Evolutionary conservation across 805 yeast species (phyloP).

Genomic region (Ogataea haglerorum): DNA sequence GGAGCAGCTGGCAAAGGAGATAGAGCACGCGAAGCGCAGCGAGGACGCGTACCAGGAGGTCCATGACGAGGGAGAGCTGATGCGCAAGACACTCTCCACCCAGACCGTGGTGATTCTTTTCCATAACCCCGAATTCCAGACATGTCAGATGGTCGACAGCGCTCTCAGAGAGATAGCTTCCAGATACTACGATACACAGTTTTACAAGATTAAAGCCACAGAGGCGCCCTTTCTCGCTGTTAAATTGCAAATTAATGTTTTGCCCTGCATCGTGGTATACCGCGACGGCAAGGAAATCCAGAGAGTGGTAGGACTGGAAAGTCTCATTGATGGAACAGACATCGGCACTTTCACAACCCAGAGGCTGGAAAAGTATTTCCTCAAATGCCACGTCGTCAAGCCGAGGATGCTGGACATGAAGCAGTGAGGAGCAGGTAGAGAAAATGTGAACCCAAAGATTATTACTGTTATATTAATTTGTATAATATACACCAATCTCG

Average conservation of each 20-base stretch:
- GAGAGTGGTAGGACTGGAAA: constrained; percentile 67
- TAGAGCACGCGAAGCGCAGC: constrained; percentile 33
- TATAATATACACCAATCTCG: not conserved
- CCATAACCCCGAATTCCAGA: constrained; percentile 54
- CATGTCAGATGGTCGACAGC: constrained; percentile 59
- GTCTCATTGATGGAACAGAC: constrained; percentile 41
- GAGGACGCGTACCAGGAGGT: constrained; percentile 37
- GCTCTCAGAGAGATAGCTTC: constrained; percentile 46
- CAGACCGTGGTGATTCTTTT: constrained; percentile 56
- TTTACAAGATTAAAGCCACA: constrained; percentile 55
- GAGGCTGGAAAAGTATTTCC: constrained; percentile 45
- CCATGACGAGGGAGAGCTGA: constrained; percentile 55
- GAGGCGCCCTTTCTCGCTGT: constrained; percentile 70
- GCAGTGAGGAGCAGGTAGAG: not conserved
- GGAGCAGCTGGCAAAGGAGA: constrained; percentile 49
- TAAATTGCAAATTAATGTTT: constrained; percentile 57
- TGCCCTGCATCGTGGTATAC: constrained; percentile 70
- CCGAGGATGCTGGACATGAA: constrained; percentile 34
- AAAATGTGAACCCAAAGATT: too few species aligned
- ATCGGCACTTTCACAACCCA: constrained; percentile 44
- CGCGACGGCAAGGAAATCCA: constrained; percentile 55
- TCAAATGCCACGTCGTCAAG: constrained; percentile 32
- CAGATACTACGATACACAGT: constrained; percentile 53
- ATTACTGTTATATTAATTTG: too few species aligned
- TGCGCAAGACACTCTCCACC: constrained; percentile 45